These are phyloP conservation scores for Coemansia sp. DNA, from an alignment of 192 early-diverging fungal species.

Conservation along the genomic window DNA sequence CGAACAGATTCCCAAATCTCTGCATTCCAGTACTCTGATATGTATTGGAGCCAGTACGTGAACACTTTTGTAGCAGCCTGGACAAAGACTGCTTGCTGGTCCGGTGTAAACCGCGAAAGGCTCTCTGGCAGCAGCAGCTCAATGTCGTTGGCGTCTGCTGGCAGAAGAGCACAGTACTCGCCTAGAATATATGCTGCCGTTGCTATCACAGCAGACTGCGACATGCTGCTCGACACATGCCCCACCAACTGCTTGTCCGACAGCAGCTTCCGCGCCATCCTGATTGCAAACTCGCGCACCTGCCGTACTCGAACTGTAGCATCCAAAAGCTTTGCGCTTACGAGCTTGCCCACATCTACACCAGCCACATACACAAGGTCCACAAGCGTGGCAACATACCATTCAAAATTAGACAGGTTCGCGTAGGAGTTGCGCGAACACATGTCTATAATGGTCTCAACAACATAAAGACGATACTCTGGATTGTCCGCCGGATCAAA, in stretches of 20 bases:
- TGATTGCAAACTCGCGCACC: constrained; percentile 73
- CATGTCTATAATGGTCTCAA: constrained; percentile 76
- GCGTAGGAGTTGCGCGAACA: constrained; percentile 83
- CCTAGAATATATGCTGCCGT: constrained; percentile 92
- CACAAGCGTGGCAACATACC: constrained; percentile 85
- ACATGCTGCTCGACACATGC: constrained; percentile 62
- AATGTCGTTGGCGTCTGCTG: constrained; percentile 57
- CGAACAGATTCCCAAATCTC: constrained; percentile 47
- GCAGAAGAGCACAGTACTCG: constrained; percentile 74
- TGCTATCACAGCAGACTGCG: constrained; percentile 67
- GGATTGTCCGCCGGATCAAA: constrained; percentile 51
- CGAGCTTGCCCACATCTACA: constrained; percentile 69
- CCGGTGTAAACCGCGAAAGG: constrained; percentile 16
- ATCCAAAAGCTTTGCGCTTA: constrained; percentile 82
- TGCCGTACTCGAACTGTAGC: constrained; percentile 86
- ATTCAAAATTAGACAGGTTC: constrained; percentile 89
- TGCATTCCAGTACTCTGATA: constrained; percentile 42
- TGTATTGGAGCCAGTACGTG: constrained; percentile 51
- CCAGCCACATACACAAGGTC: constrained; percentile 76
- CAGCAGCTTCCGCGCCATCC: constrained; percentile 72
- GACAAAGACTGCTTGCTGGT: constrained; percentile 38
- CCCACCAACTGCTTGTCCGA: constrained; percentile 66
- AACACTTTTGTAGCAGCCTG: constrained; percentile 50
- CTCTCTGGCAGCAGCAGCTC: constrained; percentile 73
- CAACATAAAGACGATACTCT: constrained; percentile 78